Percentiles rank a stretch among this genome's conserved stretches.
phyloP scores from a whole-genome alignment of 2,329 filamentous ascomycete species.

The Aschersonia sp. region DNA sequence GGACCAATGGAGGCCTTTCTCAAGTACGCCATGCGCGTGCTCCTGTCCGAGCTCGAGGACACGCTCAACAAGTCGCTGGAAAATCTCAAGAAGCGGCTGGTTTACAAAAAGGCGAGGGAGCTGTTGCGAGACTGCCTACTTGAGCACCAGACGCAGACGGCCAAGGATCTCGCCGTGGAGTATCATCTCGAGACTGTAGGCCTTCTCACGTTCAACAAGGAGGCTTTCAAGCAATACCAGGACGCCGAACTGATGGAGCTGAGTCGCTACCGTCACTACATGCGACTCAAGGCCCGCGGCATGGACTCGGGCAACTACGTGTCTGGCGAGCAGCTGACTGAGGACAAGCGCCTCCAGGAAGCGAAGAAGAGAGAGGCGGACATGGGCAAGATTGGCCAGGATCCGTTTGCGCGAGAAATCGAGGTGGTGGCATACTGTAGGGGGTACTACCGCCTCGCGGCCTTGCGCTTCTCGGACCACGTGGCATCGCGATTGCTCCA shows the following conservation, averaged over 20 bases:
- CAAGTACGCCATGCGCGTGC: constrained; percentile 28
- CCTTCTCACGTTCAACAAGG: constrained; percentile 42
- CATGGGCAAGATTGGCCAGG: constrained; percentile 32
- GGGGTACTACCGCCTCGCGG: constrained; percentile 56
- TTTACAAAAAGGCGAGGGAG: constrained; percentile 32
- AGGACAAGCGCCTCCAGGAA: constrained; percentile 31
- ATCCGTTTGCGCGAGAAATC: constrained; percentile 45
- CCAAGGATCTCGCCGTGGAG: constrained; percentile 23
- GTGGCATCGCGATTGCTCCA: constrained; percentile 31
- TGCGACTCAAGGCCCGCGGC: constrained; percentile 27
- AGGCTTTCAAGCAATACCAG: constrained; percentile 29
- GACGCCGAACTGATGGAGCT: constrained; percentile 30
- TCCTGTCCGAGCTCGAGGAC: constrained; percentile 28
- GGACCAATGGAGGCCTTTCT: constrained; percentile 34
- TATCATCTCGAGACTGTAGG: constrained; percentile 38
- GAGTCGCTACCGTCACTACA: constrained; percentile 30
- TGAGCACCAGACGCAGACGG: constrained; percentile 20
- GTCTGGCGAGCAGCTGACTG: constrained; percentile 19
- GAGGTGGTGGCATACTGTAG: constrained; percentile 47
- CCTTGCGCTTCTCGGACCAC: constrained; percentile 46
- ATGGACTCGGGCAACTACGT: constrained; percentile 10
- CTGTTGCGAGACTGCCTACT: constrained; percentile 30
- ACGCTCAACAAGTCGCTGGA: constrained; percentile 34
- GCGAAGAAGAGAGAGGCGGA: constrained; percentile 25
- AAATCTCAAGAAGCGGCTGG: constrained; percentile 27